Percentiles rank a stretch among this genome's conserved stretches.
Conservation (phyloP, 2,329 filamentous ascomycete genomes). For the Phialocephala sp. region DNA sequence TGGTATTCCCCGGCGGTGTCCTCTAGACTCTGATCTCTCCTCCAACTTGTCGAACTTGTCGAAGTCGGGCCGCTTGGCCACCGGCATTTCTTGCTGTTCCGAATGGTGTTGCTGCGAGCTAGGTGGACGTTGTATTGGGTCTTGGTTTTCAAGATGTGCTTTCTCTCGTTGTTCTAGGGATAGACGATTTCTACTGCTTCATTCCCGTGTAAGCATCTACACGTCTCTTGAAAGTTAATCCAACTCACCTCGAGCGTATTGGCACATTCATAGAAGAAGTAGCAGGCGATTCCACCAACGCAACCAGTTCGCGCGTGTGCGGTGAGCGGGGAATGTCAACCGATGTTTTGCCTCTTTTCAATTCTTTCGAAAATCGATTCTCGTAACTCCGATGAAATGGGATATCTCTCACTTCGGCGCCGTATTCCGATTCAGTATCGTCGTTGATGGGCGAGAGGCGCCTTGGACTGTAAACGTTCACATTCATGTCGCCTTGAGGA, state of each 20-base stretch:
- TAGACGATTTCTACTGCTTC: background rate
- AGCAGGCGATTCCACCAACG: slow-evolving; percentile 12
- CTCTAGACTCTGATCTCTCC: slow-evolving; percentile 13
- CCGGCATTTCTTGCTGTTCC: background rate
- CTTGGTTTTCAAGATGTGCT: background rate
- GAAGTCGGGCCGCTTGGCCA: background rate
- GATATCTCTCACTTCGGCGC: slow-evolving; percentile 37
- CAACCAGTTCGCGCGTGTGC: slow-evolving; percentile 22
- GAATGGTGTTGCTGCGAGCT: background rate
- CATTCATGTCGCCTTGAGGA: slow-evolving; percentile 23
- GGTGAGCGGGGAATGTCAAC: slow-evolving; percentile 1
- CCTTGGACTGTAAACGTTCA: slow-evolving; percentile 15
- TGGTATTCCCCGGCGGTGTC: slow-evolving; percentile 17
- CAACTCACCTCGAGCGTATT: background rate
- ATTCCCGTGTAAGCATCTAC: background rate
- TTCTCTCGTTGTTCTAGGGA: background rate
- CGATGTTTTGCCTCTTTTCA: slow-evolving; percentile 11
- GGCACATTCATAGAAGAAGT: background rate
- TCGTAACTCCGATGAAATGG: slow-evolving; percentile 29
- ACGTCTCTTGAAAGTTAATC: background rate
- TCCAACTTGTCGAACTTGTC: slow-evolving; percentile 6
- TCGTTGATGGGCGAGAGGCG: slow-evolving; percentile 31
- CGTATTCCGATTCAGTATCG: slow-evolving; percentile 25
- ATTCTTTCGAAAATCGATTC: slow-evolving; percentile 13
- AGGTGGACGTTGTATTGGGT: background rate